Percentiles rank a stretch among this genome's conserved stretches.
Conservation (phyloP, 2,329 filamentous ascomycete species). For the Coniochaeta sp. region DNA sequence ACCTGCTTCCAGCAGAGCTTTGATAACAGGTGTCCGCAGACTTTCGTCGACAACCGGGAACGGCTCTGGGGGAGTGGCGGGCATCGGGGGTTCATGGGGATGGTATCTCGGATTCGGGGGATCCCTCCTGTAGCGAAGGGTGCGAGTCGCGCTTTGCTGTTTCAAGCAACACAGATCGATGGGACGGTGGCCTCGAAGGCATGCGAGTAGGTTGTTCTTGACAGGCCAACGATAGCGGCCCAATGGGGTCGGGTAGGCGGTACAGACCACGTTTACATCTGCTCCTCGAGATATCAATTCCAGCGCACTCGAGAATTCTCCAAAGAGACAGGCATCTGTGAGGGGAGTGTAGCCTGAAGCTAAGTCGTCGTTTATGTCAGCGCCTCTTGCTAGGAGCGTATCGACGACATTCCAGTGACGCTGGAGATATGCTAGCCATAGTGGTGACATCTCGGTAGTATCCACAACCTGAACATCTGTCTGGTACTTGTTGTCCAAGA, state of each 20-base stretch:
- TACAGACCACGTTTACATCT: constrained; percentile 4
- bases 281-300: constrained; percentile 4
- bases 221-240: not conserved
- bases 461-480: constrained; percentile 3
- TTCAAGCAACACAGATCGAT: constrained; percentile 6
- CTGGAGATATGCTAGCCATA: constrained; percentile 6
- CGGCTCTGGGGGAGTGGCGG: not conserved
- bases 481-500: constrained; percentile 6
- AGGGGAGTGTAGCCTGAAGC: constrained; percentile 6
- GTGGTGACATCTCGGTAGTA: not conserved
- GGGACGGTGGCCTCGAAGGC: constrained; percentile 3
- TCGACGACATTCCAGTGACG: constrained; percentile 5
- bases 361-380: constrained; percentile 7
- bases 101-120: not conserved
- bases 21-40: not conserved
- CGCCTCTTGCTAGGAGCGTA: constrained; percentile 2
- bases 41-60: not conserved
- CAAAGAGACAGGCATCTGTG: constrained; percentile 3
- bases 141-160: not conserved
- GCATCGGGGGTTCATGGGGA: not conserved
- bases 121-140: not conserved
- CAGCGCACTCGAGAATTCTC: not conserved
- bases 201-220: not conserved
- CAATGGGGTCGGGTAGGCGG: not conserved
- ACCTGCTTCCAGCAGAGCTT: not conserved